Conservation (phyloP, 2,329 filamentous ascomycete genomes). For the Pleoardoris graminearum region DNA sequence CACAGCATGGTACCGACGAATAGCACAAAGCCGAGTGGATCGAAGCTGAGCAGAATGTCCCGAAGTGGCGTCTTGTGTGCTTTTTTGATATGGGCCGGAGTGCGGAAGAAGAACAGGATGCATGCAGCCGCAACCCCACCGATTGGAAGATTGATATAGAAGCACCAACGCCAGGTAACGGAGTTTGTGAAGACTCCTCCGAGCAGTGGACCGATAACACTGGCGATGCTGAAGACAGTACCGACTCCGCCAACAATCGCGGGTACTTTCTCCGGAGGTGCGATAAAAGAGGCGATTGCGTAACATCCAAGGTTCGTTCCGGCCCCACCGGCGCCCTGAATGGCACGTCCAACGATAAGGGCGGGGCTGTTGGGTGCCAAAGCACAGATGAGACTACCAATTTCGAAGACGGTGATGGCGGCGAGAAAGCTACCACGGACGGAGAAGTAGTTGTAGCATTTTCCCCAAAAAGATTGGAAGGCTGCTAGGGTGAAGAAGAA, state of each 20-base stretch:
- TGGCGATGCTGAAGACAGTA: constrained; percentile 26
- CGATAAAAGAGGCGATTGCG: constrained; percentile 10
- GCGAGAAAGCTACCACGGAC: constrained; percentile 42
- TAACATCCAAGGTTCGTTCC: constrained; percentile 38
- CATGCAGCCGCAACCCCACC: constrained; percentile 44
- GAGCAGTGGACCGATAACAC: constrained; percentile 47
- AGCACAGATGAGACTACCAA: constrained; percentile 58
- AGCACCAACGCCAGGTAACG: constrained; percentile 48
- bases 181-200: constrained; percentile 47
- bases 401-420: constrained; percentile 53
- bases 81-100: constrained; percentile 7
- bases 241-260: background rate
- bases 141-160: constrained; percentile 43
- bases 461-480: constrained; percentile 50
- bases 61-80: constrained; percentile 14
- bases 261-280: background rate
- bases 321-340: constrained; percentile 44
- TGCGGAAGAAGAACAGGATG: constrained; percentile 39
- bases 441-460: constrained; percentile 50
- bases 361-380: constrained; percentile 37
- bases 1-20: constrained; percentile 46
- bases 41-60: constrained; percentile 50
- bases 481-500: constrained; percentile 49
- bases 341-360: constrained; percentile 45
- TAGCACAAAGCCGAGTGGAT: constrained; percentile 47